phyloP scores from a whole-genome alignment of 306 rosid genomes.

The Gynostemma pentaphyllum region DNA sequence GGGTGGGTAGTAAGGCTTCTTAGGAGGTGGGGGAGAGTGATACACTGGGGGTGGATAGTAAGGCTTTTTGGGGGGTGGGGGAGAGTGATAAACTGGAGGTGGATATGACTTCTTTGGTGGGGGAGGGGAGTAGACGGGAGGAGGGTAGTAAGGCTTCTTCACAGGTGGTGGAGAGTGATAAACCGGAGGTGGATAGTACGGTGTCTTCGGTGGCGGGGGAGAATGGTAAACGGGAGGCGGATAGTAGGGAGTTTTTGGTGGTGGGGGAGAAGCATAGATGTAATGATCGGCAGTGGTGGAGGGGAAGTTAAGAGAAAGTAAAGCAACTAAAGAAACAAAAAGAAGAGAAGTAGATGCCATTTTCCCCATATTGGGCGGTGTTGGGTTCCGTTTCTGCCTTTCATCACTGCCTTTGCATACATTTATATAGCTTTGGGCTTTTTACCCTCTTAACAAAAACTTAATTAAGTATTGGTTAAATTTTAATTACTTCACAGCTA shows the following conservation, averaged over 20 bases:
- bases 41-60: background rate
- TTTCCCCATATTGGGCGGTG: conserved; percentile 4
- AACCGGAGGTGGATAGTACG: background rate
- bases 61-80: background rate
- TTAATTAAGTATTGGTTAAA: background rate
- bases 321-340: background rate
- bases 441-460: background rate
- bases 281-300: background rate
- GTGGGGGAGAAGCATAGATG: conserved; percentile 1
- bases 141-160: background rate
- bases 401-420: background rate
- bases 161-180: background rate
- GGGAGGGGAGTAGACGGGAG: background rate
- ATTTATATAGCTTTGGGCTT: conserved; percentile 5
- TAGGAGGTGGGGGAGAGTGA: background rate
- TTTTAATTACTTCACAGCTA: background rate
- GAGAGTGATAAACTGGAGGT: background rate
- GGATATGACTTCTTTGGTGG: background rate
- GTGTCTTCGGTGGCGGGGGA: background rate
- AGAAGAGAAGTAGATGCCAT: conserved; percentile 5
- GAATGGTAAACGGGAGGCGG: conserved; percentile 2
- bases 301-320: background rate
- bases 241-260: background rate
- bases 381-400: background rate
- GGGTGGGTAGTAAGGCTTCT: background rate